Evolutionary conservation across 257 asterid genomes (phyloP), one percentile per base, ranked within the genome.

Genomic region (Nicotiana obtusifolia): DNA sequence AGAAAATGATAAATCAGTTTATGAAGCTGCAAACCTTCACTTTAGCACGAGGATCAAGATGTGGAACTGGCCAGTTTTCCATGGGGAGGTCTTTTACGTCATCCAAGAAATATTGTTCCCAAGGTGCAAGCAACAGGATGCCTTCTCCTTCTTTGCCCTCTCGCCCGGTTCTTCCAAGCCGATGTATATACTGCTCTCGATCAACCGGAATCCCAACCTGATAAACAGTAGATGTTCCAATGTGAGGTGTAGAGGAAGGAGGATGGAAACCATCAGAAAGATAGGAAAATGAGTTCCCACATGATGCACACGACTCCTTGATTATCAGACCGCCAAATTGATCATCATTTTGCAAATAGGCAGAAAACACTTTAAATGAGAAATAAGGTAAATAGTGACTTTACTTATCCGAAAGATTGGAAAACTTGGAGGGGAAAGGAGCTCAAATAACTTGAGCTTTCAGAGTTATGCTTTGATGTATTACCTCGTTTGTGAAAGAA

Each of bases 161-260:
- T 52, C 98, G 86, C 30, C 98, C 99, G 53, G 99, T 94, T 88
- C 97, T 90, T 88, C 98, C 98, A 71, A 96, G 92, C 79, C 97
- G 92, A 83, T 91, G 96, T 54, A 94, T 94, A 82, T 96, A 96
- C 81, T 93, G 98, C 77, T 92, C 98, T 31, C 99, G 86, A 76
- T 95, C 97, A 1, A 82, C 66, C 67, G 99, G 97, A 81, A 95
- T 83, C 26, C 98, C 99, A 68, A 92, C 91, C 99, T 94, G 86
- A 83, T 76, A 22, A 81, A 44, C 44, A 75, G 17, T 14, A 49
- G 7, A 75, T 30, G 15, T 4, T 26, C 16, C 24, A 31, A 75
- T 26, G 24, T 75, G 59, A 75, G 62, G 14, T 5, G 15, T 49
- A 24, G 61, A 44, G 61, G 44, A 75, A 75, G 62, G 62, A 75